These are phyloP conservation scores for Colletotrichum lentis DNA, from an alignment of 2,329 filamentous ascomycete species.

Conservation along the genomic window DNA sequence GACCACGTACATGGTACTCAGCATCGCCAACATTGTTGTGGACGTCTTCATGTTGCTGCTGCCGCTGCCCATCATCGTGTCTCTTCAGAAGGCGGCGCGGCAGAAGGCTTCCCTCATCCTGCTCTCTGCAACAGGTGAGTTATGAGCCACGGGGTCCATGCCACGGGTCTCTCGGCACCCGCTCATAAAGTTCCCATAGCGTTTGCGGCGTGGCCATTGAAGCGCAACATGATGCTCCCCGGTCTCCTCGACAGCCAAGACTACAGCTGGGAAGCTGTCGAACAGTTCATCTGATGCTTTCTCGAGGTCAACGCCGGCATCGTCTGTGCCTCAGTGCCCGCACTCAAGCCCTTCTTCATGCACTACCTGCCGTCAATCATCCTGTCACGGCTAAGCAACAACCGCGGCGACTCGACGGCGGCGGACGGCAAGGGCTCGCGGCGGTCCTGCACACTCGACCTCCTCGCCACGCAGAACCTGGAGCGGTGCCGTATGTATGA, in stretches of 20 bases:
- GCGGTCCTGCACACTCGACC: slow-evolving; percentile 7
- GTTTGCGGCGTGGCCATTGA: slow-evolving; percentile 45
- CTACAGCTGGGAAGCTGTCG: slow-evolving; percentile 43
- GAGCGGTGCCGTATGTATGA: slow-evolving; percentile 28
- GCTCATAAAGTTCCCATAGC: slow-evolving; percentile 13
- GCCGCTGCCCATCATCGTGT: slow-evolving; percentile 19
- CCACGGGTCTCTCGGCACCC: no score
- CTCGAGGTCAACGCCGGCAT: slow-evolving; percentile 35
- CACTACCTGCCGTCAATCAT: slow-evolving; percentile 36
- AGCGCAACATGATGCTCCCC: slow-evolving; percentile 43
- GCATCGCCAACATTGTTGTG: slow-evolving; percentile 31
- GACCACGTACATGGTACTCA: slow-evolving; percentile 15
- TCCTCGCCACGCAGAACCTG: slow-evolving; percentile 27
- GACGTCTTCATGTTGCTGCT: slow-evolving; percentile 24
- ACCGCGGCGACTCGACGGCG: not conserved
- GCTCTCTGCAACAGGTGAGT: slow-evolving; percentile 14
- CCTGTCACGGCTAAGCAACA: slow-evolving; percentile 14
- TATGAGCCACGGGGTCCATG: not conserved
- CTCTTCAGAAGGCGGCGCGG: slow-evolving; percentile 22
- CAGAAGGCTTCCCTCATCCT: slow-evolving; percentile 31
- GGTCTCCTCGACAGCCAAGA: slow-evolving; percentile 40
- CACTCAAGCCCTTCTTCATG: slow-evolving; percentile 38
- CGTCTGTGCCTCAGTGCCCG: slow-evolving; percentile 31
- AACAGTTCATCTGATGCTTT: slow-evolving; percentile 44
- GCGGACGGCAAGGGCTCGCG: not conserved